Base-by-base conservation (phyloP, 768 basidiomycete species). In the Mycena haematopus region DNA sequence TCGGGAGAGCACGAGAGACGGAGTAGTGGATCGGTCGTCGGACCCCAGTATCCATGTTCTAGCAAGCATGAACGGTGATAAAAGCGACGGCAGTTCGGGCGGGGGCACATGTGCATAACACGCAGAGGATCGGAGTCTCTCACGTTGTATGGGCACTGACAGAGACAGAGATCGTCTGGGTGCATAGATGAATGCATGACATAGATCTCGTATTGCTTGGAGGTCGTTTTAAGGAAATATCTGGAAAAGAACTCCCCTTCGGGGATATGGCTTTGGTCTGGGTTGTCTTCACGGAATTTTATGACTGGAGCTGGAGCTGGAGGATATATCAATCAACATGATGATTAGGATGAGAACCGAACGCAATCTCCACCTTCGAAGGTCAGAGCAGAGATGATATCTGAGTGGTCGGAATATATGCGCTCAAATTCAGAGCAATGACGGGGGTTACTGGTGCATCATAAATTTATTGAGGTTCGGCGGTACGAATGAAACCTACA, bases 61-160 rank as follows among this genome's bases (percentile, higher is more conserved):
- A 63, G 24, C 19, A 66, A 53, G 29, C 65, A 66, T 1, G 27
- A 27, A 7, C 33, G 31, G 52, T 66, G 65, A 49, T 59, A 57
- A n/a, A 46, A 66, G 7, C 54, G 42, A 6, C 61, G 53, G 27
- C 65, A 66, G 36, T 5, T 22, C 9, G 61, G 53, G 17, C 57
- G 56, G 11, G 65, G 56, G 24, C 65, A 66, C 61, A 66, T 60
- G 44, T 66, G 44, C 62, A 63, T 63, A 4, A 63, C 10, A 10
- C 29, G 45, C 21, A 59, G 31, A 0, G 57, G 46, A 22, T 46
- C 21, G 6, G 22, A 17, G 47, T 51, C 40, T 9, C 31, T 38
- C 11, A 66, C 6, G 17, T 62, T 19, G 50, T 66, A 66, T 14
- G 65, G 65, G 15, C 2, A 1, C 13, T 33, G 33, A 40, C 65